These are phyloP conservation scores for Candida krabiensis DNA, from an alignment of 805 yeast genomes.

Conservation along the genomic window DNA sequence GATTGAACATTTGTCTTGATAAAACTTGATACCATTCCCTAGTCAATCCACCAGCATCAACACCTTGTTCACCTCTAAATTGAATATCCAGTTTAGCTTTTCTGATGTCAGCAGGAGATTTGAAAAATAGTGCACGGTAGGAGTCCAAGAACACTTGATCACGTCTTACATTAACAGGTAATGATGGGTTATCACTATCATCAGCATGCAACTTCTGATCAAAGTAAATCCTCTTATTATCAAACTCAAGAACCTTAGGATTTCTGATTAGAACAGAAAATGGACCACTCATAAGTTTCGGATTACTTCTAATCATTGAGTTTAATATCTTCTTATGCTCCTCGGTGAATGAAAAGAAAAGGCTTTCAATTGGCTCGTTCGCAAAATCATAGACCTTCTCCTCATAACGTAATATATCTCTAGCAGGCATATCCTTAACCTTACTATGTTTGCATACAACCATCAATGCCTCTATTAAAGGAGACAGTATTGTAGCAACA, in stretches of 20 bases:
- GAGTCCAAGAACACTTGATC: slow-evolving; percentile 92
- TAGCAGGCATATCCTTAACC: slow-evolving; percentile 54
- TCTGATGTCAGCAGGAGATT: slow-evolving; percentile 70
- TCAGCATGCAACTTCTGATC: slow-evolving; percentile 66
- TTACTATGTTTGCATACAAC: slow-evolving; percentile 90
- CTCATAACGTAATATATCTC: slow-evolving; percentile 61
- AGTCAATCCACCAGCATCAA: slow-evolving; percentile 97
- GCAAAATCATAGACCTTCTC: slow-evolving; percentile 64
- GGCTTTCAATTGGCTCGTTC: slow-evolving; percentile 70
- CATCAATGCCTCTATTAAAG: slow-evolving; percentile 89
- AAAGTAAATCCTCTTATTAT: slow-evolving; percentile 86
- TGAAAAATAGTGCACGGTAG: slow-evolving; percentile 77
- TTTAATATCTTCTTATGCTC: slow-evolving; percentile 85
- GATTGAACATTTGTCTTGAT: slow-evolving; percentile 92
- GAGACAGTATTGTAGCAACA: slow-evolving; percentile 78
- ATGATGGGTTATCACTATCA: slow-evolving; percentile 41
- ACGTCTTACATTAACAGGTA: slow-evolving; percentile 72
- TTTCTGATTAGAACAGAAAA: slow-evolving; percentile 85
- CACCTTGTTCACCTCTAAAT: slow-evolving; percentile 94
- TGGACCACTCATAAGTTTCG: slow-evolving; percentile 94
- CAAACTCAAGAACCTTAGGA: slow-evolving; percentile 89
- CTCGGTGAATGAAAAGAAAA: slow-evolving; percentile 85
- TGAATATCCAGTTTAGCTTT: slow-evolving; percentile 71
- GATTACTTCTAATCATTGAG: slow-evolving; percentile 87
- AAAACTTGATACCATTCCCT: slow-evolving; percentile 97